Conservation (phyloP, 306 rosid genomes). For the Glycine latifolia region DNA sequence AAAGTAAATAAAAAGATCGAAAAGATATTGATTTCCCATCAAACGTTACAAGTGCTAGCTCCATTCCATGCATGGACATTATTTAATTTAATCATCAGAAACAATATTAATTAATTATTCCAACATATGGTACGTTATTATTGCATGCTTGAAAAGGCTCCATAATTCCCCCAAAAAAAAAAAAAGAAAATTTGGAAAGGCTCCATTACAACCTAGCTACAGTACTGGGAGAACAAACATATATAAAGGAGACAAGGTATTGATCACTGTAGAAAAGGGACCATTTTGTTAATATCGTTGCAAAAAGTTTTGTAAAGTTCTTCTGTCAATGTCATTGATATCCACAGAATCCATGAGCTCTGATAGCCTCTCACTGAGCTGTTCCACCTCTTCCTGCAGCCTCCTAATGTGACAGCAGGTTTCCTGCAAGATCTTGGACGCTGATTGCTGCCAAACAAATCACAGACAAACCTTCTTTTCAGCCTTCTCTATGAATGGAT, state of each 20-base stretch:
- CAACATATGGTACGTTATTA: neutral
- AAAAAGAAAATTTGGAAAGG: no score
- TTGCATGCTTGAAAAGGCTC: neutral
- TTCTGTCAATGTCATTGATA: conserved; percentile 51
- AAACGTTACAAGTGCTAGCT: neutral
- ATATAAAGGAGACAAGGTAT: no score
- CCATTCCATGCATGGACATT: neutral
- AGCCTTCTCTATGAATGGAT: neutral
- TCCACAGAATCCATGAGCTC: conserved; percentile 51
- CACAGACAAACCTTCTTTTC: neutral
- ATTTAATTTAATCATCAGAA: neutral
- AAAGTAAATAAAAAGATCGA: neutral
- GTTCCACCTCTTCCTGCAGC: conserved; percentile 59
- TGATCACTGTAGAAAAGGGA: neutral
- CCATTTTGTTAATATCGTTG: conserved; percentile 12
- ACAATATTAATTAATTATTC: neutral
- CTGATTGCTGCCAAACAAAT: conserved; percentile 46
- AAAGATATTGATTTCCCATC: neutral
- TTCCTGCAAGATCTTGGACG: conserved; percentile 50
- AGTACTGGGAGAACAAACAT: neutral
- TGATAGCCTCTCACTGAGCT: conserved; percentile 50
- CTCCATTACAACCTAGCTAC: neutral
- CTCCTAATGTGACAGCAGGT: conserved; percentile 50
- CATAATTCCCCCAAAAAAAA: no score
- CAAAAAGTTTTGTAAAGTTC: conserved; percentile 44